Conservation (phyloP, 148 eudicot genomes). For the Mesembryanthemum crystallinum region DNA sequence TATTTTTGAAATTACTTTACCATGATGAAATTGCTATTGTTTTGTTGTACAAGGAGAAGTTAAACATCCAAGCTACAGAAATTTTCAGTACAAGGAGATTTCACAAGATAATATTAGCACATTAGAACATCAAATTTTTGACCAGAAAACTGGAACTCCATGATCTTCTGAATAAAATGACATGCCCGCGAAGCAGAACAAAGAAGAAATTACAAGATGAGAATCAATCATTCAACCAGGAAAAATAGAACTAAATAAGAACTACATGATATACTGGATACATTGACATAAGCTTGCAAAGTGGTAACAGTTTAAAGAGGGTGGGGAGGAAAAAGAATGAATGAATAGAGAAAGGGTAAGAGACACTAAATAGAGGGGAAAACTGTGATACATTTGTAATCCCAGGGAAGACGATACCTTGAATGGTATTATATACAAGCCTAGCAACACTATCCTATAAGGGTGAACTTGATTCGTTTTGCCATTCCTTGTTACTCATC, state of each 20-base stretch:
- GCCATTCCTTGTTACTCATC: conserved; percentile 12
- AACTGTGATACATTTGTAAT: neutral
- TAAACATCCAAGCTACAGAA: neutral
- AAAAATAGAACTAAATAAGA: no score
- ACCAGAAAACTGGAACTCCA: neutral
- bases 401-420: conserved; percentile 5
- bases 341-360: neutral
- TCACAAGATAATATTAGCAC: neutral
- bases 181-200: neutral
- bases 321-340: conserved; percentile 1
- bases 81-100: neutral
- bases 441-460: neutral
- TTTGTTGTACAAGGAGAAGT: neutral
- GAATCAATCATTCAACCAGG: neutral
- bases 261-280: neutral
- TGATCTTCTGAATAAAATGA: neutral
- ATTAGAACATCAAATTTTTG: no score
- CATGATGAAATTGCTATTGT: neutral
- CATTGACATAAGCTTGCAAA: no score
- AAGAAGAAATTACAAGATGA: neutral
- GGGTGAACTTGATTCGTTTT: neutral
- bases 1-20: no score
- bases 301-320: neutral
- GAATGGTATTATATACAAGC: conserved; percentile 15
- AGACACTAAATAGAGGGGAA: neutral